Conservation (phyloP, 306 rosid species). For the Dryas drummondii region DNA sequence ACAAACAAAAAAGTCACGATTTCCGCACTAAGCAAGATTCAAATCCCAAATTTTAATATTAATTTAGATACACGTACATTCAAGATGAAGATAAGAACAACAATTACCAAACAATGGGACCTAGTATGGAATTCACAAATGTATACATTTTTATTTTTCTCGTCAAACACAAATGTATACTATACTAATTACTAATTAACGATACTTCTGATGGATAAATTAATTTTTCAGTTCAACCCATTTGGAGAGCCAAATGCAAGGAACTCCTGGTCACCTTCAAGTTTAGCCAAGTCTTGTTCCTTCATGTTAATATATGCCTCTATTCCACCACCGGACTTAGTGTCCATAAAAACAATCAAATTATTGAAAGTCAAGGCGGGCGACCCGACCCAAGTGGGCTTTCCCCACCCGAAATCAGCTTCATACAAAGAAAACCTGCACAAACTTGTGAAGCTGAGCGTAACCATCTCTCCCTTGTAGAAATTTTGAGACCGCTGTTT, state of each 20-base stretch:
- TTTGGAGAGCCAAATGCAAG: conserved; percentile 4
- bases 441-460: conserved; percentile 25
- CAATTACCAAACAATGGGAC: too few relatives aligned
- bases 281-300: conserved; percentile 14
- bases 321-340: conserved; percentile 27
- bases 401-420: conserved; percentile 43
- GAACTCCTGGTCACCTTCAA: conserved; percentile 32
- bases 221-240: neutral
- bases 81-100: too few relatives aligned
- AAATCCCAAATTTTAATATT: too few relatives aligned
- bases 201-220: too few relatives aligned
- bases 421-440: conserved; percentile 39
- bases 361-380: conserved; percentile 25
- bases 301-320: conserved; percentile 29
- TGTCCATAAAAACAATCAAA: conserved; percentile 21
- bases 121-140: too few relatives aligned
- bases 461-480: conserved; percentile 11
- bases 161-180: too few relatives aligned
- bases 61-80: too few relatives aligned
- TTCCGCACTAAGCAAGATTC: too few relatives aligned
- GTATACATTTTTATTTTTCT: too few relatives aligned
- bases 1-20: too few relatives aligned
- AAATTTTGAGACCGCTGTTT: neutral
- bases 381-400: conserved; percentile 35
- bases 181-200: too few relatives aligned